Percentiles rank a stretch among this genome's conserved stretches.
Conservation (phyloP, 2,329 filamentous ascomycete species). For the Teratosphaeria gauchensis region DNA sequence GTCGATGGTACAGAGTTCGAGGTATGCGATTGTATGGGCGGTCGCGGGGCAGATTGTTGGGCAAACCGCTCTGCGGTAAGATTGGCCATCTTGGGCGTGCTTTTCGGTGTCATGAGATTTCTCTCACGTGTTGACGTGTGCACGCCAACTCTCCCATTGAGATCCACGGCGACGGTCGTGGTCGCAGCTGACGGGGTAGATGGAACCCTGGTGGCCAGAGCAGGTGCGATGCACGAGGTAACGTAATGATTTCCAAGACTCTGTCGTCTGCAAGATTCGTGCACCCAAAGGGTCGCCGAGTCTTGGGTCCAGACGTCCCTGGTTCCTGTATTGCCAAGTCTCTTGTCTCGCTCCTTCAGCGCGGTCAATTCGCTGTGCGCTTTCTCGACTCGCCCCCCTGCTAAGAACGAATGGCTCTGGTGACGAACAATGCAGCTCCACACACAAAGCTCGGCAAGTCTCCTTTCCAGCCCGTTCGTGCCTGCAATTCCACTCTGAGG, state of each 20-base stretch:
- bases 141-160: conserved; percentile 6
- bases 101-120: conserved; percentile 19
- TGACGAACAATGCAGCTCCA: conserved; percentile 1
- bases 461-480: neutral
- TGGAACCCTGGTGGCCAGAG: neutral
- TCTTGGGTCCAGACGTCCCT: neutral
- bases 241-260: neutral
- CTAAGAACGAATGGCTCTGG: neutral
- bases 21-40: conserved; percentile 42
- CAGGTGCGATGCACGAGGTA: neutral
- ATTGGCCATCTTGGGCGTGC: conserved; percentile 5
- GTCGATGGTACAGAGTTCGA: conserved; percentile 91
- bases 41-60: conserved; percentile 13
- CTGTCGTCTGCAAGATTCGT: neutral
- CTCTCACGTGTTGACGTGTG: conserved; percentile 12
- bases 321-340: neutral
- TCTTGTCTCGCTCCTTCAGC: neutral
- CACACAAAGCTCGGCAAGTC: neutral
- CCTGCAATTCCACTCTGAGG: neutral
- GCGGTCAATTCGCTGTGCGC: neutral
- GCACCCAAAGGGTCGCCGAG: neutral
- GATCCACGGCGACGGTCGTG: conserved; percentile 6
- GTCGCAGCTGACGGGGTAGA: neutral
- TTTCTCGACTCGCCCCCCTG: neutral
- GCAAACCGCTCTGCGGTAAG: conserved; percentile 10